Base-by-base conservation (phyloP, 1,284 basidiomycete genomes). In the Fistulinella cinereoalba region DNA sequence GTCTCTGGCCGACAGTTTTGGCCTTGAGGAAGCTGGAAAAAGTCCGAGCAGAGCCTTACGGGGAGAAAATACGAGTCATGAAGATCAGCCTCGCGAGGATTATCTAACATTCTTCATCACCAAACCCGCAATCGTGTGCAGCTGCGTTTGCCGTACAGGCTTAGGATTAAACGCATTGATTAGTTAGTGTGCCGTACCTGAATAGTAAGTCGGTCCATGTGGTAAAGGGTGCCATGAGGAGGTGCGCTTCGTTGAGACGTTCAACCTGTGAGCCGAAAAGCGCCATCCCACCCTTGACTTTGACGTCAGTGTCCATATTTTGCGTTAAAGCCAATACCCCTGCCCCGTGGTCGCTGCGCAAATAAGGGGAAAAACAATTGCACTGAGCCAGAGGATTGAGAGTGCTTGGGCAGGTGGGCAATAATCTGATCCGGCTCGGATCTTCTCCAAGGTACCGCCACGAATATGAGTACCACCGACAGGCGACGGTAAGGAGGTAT, bases 161-260 rank as follows among this genome's bases (percentile, higher is more conserved):
- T 37, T 43, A 16, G 44, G 27, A 31, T 38, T 44, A 56, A 44
- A 44, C 13, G 6, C 13, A 31, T 12, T n/a, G 28, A 13, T 5
- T 31, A 16, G 29, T 12, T 13, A n/a, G 13, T n/a, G n/a, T 13
- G 16, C 44, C 57, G 41, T 55, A 75, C 74, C 66, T 79, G 85
- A 50, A 94, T 76, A 56, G 97, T 87, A 48, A 93, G 81, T 57
- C 89, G 85, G 25, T 91, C 91, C 93, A 92, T 36, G 95, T 97
- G 79, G 97, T 97, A 84, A 98, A 97, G 53, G 92, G 96, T 67
- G 95, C 97, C 96, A 97, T 97, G 65, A 98, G 83, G 72, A 97
- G 91, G 68, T 73, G 68, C 36, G 79, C 77, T 46, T 80, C 83
- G 72, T 86, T 85, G 60, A 87, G 77, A 58, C 86, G 81, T 67